Evolutionary conservation across 2,329 filamentous ascomycete species (phyloP).

Genomic region (Fusarium metavorans): DNA sequence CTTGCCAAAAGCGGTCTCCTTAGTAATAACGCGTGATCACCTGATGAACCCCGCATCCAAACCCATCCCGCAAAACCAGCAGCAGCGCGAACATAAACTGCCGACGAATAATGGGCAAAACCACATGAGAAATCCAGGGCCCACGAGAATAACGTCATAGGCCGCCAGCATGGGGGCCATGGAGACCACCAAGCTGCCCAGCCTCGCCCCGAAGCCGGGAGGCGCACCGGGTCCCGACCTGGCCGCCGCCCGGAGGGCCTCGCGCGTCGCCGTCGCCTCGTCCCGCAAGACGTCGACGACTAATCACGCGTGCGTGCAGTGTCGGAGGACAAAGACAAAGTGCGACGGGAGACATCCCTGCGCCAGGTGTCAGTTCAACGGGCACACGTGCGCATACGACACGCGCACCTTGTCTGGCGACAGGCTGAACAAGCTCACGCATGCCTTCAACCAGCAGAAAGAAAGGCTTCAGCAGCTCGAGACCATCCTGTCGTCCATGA

Average conservation of each 20-base stretch:
- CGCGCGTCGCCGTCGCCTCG: neutral
- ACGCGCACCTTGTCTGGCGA: slow-evolving; percentile 16
- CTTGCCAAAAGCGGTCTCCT: neutral
- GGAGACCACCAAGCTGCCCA: slow-evolving; percentile 15
- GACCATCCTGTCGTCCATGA: slow-evolving; percentile 20
- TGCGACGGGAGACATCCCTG: slow-evolving; percentile 25
- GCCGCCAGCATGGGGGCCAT: slow-evolving; percentile 1
- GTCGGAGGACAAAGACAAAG: slow-evolving; percentile 24
- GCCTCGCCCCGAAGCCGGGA: slow-evolving; percentile 10
- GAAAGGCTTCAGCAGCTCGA: slow-evolving; percentile 20
- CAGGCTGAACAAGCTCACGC: slow-evolving; percentile 15
- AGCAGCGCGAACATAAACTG: too few relatives aligned
- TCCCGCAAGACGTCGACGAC: slow-evolving; percentile 16
- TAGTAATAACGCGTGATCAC: neutral
- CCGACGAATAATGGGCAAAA: neutral
- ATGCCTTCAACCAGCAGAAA: slow-evolving; percentile 22
- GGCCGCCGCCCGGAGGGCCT: neutral
- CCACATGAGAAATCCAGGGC: neutral
- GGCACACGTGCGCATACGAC: slow-evolving; percentile 17
- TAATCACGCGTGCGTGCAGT: slow-evolving; percentile 11
- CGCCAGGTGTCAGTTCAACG: neutral
- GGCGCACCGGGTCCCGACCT: neutral
- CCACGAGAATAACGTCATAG: slow-evolving; percentile 24
- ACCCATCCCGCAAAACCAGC: neutral
- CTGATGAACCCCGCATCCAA: neutral